Conservation (phyloP, 2,329 filamentous ascomycete genomes). For the Neospermospora avenae region DNA sequence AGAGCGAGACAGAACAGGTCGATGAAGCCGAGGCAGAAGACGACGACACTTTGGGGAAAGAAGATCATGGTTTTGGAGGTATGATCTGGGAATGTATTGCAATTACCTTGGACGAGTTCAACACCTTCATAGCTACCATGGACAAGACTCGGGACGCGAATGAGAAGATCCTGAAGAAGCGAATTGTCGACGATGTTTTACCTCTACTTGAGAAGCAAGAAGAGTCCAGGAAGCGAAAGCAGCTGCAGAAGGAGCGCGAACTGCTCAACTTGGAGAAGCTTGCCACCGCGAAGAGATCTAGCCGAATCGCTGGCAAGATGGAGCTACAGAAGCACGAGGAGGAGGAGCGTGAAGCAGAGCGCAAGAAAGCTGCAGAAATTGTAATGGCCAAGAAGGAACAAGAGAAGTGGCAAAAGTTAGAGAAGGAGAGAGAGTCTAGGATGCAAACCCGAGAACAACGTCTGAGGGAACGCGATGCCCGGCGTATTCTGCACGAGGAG, state of each 20-base stretch:
- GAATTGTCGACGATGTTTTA: slow-evolving; percentile 73
- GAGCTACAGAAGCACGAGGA: slow-evolving; percentile 76
- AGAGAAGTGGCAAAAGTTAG: slow-evolving; percentile 53
- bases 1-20: slow-evolving; percentile 39
- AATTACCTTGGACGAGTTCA: slow-evolving; percentile 75
- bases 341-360: slow-evolving; percentile 66
- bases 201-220: slow-evolving; percentile 80
- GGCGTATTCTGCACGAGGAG: slow-evolving; percentile 79
- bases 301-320: slow-evolving; percentile 76
- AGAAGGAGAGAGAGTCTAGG: slow-evolving; percentile 73
- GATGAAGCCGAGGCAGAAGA: slow-evolving; percentile 39
- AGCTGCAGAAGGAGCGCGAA: slow-evolving; percentile 69
- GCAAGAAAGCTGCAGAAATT: slow-evolving; percentile 62
- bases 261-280: slow-evolving; percentile 78
- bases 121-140: slow-evolving; percentile 65
- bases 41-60: slow-evolving; percentile 39
- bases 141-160: slow-evolving; percentile 77
- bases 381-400: slow-evolving; percentile 65
- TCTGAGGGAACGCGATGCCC: slow-evolving; percentile 78
- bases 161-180: slow-evolving; percentile 72
- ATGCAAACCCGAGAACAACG: slow-evolving; percentile 83
- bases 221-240: slow-evolving; percentile 69
- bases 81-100: slow-evolving; percentile 91
- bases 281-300: slow-evolving; percentile 91
- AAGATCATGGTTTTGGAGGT: slow-evolving; percentile 66